A percentile compares a stretch with the other conserved stretches of the same genome.
Conservation (phyloP, 139 green algal species). For the Chlorella sp. region DNA sequence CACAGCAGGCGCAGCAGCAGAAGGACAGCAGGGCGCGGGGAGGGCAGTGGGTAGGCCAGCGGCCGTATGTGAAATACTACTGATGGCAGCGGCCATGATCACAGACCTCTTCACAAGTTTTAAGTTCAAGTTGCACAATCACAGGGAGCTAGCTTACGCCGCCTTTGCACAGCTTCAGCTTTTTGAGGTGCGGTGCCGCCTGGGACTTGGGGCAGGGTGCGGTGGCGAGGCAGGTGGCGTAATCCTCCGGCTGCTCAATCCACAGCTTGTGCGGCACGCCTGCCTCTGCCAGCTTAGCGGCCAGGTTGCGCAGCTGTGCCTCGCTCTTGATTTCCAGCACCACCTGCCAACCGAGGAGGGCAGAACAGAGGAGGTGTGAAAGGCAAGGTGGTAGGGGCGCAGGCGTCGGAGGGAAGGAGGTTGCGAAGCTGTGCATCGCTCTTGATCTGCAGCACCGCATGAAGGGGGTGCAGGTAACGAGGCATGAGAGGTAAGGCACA, state of each 20-base stretch:
- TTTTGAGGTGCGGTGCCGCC: conserved; percentile 82
- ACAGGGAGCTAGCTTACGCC: neutral
- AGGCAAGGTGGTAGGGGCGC: too few relatives aligned
- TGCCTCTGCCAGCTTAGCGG: conserved; percentile 71
- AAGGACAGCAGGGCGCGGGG: neutral
- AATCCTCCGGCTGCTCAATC: conserved; percentile 96
- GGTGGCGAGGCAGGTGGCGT: conserved; percentile 90
- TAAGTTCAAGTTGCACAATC: neutral
- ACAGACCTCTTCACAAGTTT: too few relatives aligned
- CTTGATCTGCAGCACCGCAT: conserved; percentile 96
- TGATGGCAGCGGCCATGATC: neutral
- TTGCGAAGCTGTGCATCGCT: conserved; percentile 65
- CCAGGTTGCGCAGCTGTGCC: conserved; percentile 78
- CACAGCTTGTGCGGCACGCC: conserved; percentile 92
- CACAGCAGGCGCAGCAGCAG: neutral
- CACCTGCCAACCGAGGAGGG: conserved; percentile 69
- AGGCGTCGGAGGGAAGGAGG: too few relatives aligned
- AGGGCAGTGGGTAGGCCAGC: neutral
- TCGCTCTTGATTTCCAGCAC: conserved; percentile 94
- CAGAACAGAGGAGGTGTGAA: too few relatives aligned
- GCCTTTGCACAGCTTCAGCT: conserved; percentile 90
- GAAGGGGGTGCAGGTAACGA: neutral
- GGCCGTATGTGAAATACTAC: neutral
- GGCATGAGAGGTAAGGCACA: too few relatives aligned
- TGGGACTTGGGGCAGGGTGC: conserved; percentile 78